A percentile compares a stretch with the other conserved stretches of the same genome.
phyloP scores from a whole-genome alignment of 768 basidiomycete species.

The Pleurotus pulmonarius region DNA sequence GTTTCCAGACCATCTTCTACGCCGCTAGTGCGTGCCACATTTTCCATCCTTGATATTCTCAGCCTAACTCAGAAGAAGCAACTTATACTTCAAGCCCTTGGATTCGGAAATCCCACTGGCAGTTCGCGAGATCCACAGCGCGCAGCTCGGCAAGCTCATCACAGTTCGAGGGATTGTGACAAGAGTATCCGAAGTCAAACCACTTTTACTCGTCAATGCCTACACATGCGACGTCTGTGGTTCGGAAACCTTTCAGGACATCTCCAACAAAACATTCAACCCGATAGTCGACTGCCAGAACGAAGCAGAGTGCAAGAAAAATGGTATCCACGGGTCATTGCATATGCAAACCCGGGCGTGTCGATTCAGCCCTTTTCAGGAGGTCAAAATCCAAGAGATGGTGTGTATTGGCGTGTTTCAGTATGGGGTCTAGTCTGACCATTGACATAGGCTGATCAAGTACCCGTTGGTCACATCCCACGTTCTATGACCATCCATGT shows the following conservation, averaged over 20 bases:
- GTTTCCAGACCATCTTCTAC: constrained; percentile 88
- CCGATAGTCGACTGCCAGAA: constrained; percentile 90
- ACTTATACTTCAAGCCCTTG: constrained; percentile 90
- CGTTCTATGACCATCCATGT: constrained; percentile 98
- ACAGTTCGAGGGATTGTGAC: constrained; percentile 98
- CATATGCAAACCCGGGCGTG: constrained; percentile 99
- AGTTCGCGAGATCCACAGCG: constrained; percentile 86
- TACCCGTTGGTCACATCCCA: constrained; percentile 98
- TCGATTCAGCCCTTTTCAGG: constrained; percentile 97
- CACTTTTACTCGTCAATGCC: constrained; percentile 93
- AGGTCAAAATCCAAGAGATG: constrained; percentile 99
- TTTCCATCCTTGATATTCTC: constrained; percentile 9
- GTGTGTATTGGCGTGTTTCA: constrained; percentile 33
- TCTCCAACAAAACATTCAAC: constrained; percentile 85
- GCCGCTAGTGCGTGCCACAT: constrained; percentile 80
- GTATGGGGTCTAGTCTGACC: not conserved
- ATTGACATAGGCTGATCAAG: constrained; percentile 85
- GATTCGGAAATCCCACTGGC: constrained; percentile 75
- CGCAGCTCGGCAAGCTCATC: constrained; percentile 87
- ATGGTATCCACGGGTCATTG: constrained; percentile 82
- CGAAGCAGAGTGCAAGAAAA: constrained; percentile 78
- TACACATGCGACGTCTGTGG: constrained; percentile 99
- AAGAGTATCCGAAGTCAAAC: constrained; percentile 98
- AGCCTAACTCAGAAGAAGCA: constrained; percentile 43
- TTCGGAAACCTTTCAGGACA: constrained; percentile 97